Evolutionary conservation across 352 stramenopile species (phyloP).

Genomic region (Pseudoperonospora humuli): DNA sequence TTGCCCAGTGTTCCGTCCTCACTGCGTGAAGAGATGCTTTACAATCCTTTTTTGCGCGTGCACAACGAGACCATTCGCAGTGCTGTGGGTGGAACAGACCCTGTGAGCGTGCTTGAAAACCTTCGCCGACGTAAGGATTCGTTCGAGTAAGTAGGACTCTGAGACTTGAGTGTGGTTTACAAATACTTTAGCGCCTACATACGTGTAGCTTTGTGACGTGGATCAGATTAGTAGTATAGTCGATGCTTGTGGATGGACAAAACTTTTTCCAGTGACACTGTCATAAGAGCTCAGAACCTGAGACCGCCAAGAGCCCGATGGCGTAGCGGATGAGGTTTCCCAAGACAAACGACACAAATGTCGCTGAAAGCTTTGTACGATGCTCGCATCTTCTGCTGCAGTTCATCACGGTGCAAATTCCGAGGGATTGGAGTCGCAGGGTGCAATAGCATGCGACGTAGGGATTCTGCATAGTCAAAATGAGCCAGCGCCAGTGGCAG

Average conservation of each 20-base stretch:
- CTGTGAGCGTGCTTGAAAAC: conserved; percentile 74
- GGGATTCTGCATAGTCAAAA: conserved; percentile 29
- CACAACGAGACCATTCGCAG: conserved; percentile 80
- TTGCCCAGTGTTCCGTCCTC: conserved; percentile 90
- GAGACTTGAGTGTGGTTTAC: not conserved
- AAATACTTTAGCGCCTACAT: conserved; percentile 1
- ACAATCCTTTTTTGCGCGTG: conserved; percentile 82
- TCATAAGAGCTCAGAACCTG: conserved; percentile 16
- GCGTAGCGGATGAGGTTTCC: conserved; percentile 21
- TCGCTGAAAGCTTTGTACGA: conserved; percentile 26
- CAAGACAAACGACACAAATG: conserved; percentile 31
- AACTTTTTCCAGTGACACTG: not conserved
- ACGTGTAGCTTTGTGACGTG: not conserved
- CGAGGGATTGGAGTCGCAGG: conserved; percentile 8
- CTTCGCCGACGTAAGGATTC: conserved; percentile 70
- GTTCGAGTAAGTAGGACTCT: conserved; percentile 35
- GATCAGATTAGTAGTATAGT: not conserved
- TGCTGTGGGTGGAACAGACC: conserved; percentile 66
- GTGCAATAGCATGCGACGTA: conserved; percentile 24
- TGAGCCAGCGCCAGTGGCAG: conserved; percentile 32
- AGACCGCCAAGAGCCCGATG: conserved; percentile 19
- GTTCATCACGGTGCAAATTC: conserved; percentile 14
- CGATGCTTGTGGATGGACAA: not conserved
- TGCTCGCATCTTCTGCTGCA: conserved; percentile 24
- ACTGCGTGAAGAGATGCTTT: conserved; percentile 80